phyloP scores from a whole-genome alignment of 768 basidiomycete species.

The Filobasidium floriforme region DNA sequence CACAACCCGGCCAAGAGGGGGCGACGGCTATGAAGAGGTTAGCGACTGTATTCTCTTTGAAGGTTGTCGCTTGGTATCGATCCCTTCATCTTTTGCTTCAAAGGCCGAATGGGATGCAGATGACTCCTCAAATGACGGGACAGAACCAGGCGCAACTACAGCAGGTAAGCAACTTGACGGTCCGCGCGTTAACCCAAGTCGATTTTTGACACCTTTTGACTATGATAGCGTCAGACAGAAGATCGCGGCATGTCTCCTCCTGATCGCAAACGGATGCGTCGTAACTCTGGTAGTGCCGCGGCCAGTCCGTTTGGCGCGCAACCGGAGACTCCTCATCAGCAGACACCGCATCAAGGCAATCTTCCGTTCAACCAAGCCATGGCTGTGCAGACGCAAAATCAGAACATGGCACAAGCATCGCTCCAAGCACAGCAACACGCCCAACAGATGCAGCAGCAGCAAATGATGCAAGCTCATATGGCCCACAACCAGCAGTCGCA shows the following conservation, averaged over 20 bases:
- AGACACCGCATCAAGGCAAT: constrained; percentile 16
- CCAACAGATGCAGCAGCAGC: constrained; percentile 17
- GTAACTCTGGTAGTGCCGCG: constrained; percentile 20
- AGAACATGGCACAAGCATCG: constrained; percentile 17
- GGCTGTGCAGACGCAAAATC: constrained; percentile 17
- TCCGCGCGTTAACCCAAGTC: not conserved
- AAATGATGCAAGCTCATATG: constrained; percentile 13
- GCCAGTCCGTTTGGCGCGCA: constrained; percentile 15
- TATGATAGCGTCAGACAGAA: constrained; percentile 6
- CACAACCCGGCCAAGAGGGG: not conserved
- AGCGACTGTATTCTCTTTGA: not conserved
- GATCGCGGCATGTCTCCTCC: constrained; percentile 18
- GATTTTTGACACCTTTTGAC: not conserved
- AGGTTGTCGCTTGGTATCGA: not conserved
- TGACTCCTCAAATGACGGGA: constrained; percentile 19
- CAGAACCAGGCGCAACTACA: not conserved
- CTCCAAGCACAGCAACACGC: constrained; percentile 16
- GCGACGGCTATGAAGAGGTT: not conserved
- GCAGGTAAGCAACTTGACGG: not conserved
- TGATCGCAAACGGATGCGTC: constrained; percentile 17
- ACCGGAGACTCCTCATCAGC: constrained; percentile 18
- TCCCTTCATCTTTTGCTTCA: not conserved
- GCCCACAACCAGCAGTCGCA: constrained; percentile 10
- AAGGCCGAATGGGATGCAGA: constrained; percentile 19
- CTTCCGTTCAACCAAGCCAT: constrained; percentile 15